phyloP scores from a whole-genome alignment of 352 stramenopile species.

The Phytophthora tubulina region DNA sequence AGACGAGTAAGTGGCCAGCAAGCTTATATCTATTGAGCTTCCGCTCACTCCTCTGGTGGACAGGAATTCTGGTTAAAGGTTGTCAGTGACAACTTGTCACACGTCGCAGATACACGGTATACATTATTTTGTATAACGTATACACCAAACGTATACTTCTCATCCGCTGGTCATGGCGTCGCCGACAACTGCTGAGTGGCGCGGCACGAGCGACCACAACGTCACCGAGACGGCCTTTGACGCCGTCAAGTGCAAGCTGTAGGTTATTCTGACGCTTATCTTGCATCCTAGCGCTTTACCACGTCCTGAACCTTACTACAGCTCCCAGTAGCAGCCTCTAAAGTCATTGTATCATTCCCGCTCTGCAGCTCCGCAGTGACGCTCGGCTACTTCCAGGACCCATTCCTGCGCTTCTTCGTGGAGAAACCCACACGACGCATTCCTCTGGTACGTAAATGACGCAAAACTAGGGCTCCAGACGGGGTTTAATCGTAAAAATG shows the following conservation, averaged over 20 bases:
- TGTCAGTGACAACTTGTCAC: too few relatives aligned
- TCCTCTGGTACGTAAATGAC: constrained; percentile 54
- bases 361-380: constrained; percentile 62
- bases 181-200: constrained; percentile 24
- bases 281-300: not conserved
- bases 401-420: constrained; percentile 69
- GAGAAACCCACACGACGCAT: constrained; percentile 71
- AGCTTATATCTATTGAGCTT: too few relatives aligned
- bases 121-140: not conserved
- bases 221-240: constrained; percentile 83
- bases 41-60: too few relatives aligned
- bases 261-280: constrained; percentile 15
- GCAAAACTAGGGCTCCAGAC: not conserved
- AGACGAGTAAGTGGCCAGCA: too few relatives aligned
- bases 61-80: too few relatives aligned
- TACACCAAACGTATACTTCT: not conserved
- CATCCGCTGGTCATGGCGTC: constrained; percentile 28
- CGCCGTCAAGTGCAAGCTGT: constrained; percentile 84
- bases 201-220: constrained; percentile 77
- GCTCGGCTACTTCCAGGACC: constrained; percentile 69
- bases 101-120: not conserved
- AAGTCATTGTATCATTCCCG: constrained; percentile 33
- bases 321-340: constrained; percentile 16
- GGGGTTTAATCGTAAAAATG: not conserved
- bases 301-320: not conserved